Percentiles rank a stretch among this genome's conserved stretches.
These are phyloP conservation scores for Murraya koenigii DNA, from an alignment of 345 rosid species.

Conservation along the genomic window DNA sequence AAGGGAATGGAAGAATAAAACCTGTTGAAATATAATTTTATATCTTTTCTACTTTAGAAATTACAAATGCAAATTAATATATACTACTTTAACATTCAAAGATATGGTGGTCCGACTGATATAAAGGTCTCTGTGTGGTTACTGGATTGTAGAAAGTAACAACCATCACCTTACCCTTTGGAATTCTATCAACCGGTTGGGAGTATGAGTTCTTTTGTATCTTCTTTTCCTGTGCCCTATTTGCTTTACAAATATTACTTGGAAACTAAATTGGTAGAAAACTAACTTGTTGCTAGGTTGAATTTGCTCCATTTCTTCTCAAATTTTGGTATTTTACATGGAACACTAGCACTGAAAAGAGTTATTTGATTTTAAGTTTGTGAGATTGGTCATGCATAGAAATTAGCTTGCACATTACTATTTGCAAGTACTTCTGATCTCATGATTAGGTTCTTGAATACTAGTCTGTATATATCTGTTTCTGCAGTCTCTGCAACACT, in stretches of 20 bases:
- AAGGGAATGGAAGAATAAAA: not conserved
- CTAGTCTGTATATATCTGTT: not conserved
- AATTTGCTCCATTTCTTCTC: not conserved
- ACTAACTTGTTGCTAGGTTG: not conserved
- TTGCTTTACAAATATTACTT: not conserved
- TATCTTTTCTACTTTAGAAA: not conserved
- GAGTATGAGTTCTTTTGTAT: not conserved
- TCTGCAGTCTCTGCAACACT: slow-evolving; percentile 73
- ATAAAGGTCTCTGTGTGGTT: not conserved
- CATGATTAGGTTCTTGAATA: not conserved
- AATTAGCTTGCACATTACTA: not conserved
- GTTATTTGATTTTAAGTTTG: not conserved
- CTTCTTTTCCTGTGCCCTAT: not conserved
- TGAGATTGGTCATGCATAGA: not conserved
- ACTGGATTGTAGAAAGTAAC: not conserved
- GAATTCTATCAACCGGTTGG: not conserved
- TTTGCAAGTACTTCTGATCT: not conserved
- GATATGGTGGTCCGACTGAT: not conserved
- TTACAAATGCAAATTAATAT: not conserved
- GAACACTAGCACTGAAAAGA: not conserved
- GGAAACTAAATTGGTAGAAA: not conserved
- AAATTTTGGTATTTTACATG: not conserved
- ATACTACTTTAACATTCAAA: not conserved
- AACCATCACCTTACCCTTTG: not conserved
- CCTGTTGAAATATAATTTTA: not conserved